Conservation (phyloP, 2,329 filamentous ascomycete genomes). For the Colletotrichum sp. region DNA sequence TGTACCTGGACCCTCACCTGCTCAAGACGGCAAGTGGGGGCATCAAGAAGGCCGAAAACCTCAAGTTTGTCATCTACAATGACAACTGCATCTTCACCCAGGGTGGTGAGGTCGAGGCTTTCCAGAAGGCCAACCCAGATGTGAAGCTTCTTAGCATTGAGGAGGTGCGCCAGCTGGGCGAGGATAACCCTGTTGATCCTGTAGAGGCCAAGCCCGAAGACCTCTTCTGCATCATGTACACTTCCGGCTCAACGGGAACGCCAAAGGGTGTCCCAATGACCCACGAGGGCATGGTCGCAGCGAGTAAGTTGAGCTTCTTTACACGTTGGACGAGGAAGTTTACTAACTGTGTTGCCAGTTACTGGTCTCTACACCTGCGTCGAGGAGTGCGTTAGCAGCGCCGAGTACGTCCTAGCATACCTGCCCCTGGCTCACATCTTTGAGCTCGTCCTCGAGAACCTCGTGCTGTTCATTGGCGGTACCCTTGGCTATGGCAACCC, state of each 20-base stretch:
- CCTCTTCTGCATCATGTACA: conserved; percentile 85
- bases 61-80: conserved; percentile 70
- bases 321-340: conserved; percentile 26
- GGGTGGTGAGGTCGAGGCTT: conserved; percentile 55
- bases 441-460: conserved; percentile 94
- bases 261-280: conserved; percentile 89
- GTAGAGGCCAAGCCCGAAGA: conserved; percentile 77
- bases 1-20: conserved; percentile 87
- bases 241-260: conserved; percentile 86
- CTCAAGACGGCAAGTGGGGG: conserved; percentile 63
- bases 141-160: conserved; percentile 59
- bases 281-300: conserved; percentile 81
- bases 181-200: conserved; percentile 73
- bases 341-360: conserved; percentile 44
- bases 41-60: conserved; percentile 59
- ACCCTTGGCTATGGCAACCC: conserved; percentile 94
- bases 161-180: conserved; percentile 60
- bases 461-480: conserved; percentile 86
- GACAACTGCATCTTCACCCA: conserved; percentile 58
- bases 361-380: conserved; percentile 83
- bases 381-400: conserved; percentile 76
- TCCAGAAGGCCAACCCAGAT: conserved; percentile 61
- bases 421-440: conserved; percentile 95
- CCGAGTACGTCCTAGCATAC: conserved; percentile 85
- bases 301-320: conserved; percentile 46